Conservation (phyloP, 306 rosid species). For the Acacia crassicarpa region DNA sequence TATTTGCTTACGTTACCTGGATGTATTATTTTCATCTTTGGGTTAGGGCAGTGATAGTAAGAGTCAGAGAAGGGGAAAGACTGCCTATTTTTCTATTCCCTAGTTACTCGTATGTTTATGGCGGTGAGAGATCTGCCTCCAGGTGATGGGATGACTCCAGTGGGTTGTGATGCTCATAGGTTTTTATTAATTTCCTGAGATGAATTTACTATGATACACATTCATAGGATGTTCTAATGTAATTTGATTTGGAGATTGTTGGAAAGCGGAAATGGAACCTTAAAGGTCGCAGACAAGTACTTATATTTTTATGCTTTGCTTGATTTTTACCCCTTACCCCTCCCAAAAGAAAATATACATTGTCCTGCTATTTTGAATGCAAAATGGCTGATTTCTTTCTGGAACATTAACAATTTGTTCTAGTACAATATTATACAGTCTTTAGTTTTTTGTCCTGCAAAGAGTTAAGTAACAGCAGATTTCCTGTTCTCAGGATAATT, state of each 20-base stretch:
- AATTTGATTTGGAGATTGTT: not conserved
- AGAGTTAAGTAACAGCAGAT: conserved; percentile 17
- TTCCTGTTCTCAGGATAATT: conserved; percentile 63
- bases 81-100: not conserved
- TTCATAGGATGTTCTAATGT: not conserved
- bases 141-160: not conserved
- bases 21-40: not conserved
- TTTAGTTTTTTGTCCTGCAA: not conserved
- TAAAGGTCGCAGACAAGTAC: not conserved
- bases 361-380: not conserved
- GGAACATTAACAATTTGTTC: not conserved
- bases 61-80: not conserved
- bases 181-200: not conserved
- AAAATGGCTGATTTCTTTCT: not conserved
- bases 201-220: not conserved
- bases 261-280: not conserved
- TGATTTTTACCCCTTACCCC: not conserved
- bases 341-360: not conserved
- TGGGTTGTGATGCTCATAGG: not conserved
- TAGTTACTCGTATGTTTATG: not conserved
- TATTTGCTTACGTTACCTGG: not conserved
- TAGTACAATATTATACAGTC: not conserved
- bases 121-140: not conserved
- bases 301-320: not conserved
- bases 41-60: not conserved